Conservation (phyloP, 768 basidiomycete species). For the Tricholoma saponaceum region DNA sequence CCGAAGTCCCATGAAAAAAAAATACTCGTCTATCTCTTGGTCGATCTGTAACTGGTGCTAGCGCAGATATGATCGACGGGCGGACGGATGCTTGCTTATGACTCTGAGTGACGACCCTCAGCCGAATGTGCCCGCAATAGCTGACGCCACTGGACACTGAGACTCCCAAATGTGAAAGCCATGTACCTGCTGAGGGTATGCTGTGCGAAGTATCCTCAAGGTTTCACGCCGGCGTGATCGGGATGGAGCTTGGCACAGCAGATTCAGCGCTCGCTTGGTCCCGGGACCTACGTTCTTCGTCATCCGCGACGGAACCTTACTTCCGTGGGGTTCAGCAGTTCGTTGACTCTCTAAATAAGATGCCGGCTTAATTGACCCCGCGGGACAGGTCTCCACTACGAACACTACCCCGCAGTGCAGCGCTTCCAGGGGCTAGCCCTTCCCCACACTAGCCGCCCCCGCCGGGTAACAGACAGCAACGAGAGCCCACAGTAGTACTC, state of each 20-base stretch:
- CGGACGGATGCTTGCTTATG: background rate
- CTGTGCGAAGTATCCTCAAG: background rate
- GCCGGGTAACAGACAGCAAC: background rate
- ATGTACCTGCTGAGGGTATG: background rate
- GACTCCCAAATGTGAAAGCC: background rate
- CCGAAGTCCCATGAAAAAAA: background rate
- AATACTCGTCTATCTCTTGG: background rate
- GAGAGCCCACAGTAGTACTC: too few species aligned
- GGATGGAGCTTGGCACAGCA: background rate
- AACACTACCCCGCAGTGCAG: background rate
- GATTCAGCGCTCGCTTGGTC: conserved; percentile 2
- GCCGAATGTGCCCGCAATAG: background rate
- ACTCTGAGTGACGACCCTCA: background rate
- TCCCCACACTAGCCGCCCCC: background rate
- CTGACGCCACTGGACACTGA: background rate
- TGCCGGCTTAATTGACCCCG: background rate
- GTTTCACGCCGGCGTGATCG: background rate
- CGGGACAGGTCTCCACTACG: background rate
- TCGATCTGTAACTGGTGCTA: background rate
- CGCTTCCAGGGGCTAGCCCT: background rate
- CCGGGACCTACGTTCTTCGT: background rate
- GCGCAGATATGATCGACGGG: background rate
- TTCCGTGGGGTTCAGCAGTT: background rate
- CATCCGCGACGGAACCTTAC: background rate
- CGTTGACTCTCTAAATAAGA: background rate